A percentile compares a stretch with the other conserved stretches of the same genome.
phyloP scores from a whole-genome alignment of 352 stramenopile genomes.

The Phytophthora boehmeriae region DNA sequence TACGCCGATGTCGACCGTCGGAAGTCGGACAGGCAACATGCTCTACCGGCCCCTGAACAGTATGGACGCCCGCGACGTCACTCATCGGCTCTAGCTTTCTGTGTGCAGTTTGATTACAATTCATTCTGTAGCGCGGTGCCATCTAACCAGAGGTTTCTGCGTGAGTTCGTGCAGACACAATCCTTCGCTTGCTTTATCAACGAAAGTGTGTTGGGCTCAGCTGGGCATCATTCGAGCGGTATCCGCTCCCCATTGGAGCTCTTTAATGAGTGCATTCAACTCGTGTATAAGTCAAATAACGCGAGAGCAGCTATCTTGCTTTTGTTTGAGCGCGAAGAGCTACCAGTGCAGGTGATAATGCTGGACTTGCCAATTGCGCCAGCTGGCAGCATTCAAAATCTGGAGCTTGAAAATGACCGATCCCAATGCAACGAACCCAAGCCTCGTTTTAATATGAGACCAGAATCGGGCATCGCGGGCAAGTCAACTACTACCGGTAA shows the following conservation, averaged over 20 bases:
- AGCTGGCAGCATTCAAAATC: too few relatives aligned
- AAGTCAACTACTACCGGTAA: too few relatives aligned
- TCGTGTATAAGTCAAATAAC: constrained; percentile 48
- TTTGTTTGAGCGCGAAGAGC: constrained; percentile 61
- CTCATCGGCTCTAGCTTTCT: constrained; percentile 54
- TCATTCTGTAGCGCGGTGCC: constrained; percentile 43
- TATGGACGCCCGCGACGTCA: constrained; percentile 36
- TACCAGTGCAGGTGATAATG: constrained; percentile 37
- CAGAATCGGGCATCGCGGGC: too few relatives aligned
- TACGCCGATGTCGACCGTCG: constrained; percentile 52
- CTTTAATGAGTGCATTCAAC: constrained; percentile 69
- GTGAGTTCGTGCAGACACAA: constrained; percentile 67
- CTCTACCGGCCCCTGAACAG: constrained; percentile 29
- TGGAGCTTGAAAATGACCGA: too few relatives aligned
- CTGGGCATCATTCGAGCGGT: constrained; percentile 32
- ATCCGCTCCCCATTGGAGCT: constrained; percentile 45
- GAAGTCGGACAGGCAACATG: constrained; percentile 13
- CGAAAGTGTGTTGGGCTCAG: constrained; percentile 54
- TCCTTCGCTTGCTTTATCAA: constrained; percentile 69
- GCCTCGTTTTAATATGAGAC: too few relatives aligned
- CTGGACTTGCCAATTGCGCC: constrained; percentile 33
- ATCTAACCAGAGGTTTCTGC: constrained; percentile 37
- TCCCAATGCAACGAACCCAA: too few relatives aligned
- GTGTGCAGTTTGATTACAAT: constrained; percentile 57
- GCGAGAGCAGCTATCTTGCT: constrained; percentile 43